Evolutionary conservation across 768 basidiomycete species (phyloP).

Genomic region (Leccinellum rugosiceps): DNA sequence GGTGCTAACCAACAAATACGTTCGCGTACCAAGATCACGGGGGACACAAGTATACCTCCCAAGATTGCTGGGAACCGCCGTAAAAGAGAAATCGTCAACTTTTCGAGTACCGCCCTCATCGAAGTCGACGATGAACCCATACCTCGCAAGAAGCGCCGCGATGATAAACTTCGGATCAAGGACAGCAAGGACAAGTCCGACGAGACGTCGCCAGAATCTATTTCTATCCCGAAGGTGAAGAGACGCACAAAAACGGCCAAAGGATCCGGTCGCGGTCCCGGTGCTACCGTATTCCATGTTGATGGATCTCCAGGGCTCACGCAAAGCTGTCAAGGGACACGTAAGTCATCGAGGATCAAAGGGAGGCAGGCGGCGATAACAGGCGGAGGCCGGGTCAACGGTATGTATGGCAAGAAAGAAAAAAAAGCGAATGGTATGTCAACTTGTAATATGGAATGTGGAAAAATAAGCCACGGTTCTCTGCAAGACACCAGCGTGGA

Average conservation of each 20-base stretch:
- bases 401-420: conserved; percentile 27
- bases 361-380: conserved; percentile 5
- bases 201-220: neutral
- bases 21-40: neutral
- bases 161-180: neutral
- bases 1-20: neutral
- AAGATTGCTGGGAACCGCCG: conserved; percentile 26
- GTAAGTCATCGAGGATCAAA: conserved; percentile 19
- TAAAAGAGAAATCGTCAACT: conserved; percentile 20
- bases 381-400: conserved; percentile 13
- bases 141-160: conserved; percentile 21
- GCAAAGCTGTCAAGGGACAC: conserved; percentile 5
- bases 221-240: conserved; percentile 19
- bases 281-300: conserved; percentile 23
- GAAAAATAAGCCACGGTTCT: neutral
- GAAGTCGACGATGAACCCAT: conserved; percentile 15
- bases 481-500: neutral
- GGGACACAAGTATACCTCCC: neutral
- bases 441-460: neutral
- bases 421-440: conserved; percentile 3
- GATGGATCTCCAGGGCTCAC: conserved; percentile 31
- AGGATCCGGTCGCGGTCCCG: conserved; percentile 28
- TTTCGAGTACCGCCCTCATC: neutral
- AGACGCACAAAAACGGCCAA: conserved; percentile 35
- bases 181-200: conserved; percentile 1